These are phyloP conservation scores for Tetrahymena borealis DNA, from an alignment of 73 alveolate genomes.

Conservation along the genomic window DNA sequence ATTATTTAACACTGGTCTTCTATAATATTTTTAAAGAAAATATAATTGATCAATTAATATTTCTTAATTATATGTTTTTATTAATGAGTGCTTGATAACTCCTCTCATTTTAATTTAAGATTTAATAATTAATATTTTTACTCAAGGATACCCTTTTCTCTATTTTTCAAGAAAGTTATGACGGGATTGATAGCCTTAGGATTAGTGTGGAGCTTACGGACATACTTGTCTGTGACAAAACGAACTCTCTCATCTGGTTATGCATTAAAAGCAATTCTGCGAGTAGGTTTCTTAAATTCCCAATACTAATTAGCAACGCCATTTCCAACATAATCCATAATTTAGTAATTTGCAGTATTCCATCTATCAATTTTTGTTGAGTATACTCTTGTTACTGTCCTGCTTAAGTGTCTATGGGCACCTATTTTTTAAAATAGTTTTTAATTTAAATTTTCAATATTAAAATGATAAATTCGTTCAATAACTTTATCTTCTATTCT, in stretches of 20 bases:
- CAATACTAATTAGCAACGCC: constrained; percentile 73
- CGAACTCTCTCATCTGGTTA: neutral
- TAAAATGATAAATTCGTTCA: neutral
- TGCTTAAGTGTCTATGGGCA: constrained; percentile 72
- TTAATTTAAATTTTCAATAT: neutral
- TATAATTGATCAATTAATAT: neutral
- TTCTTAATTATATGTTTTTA: too few relatives aligned
- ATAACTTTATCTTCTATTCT: neutral
- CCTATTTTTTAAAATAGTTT: constrained; percentile 20
- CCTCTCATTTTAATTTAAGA: neutral
- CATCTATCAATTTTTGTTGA: constrained; percentile 73
- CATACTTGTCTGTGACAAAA: neutral
- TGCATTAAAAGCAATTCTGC: neutral
- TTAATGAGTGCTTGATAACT: too few relatives aligned
- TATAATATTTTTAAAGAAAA: neutral
- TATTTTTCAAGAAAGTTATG: neutral
- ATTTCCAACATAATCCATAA: constrained; percentile 64
- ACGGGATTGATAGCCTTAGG: neutral
- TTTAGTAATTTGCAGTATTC: constrained; percentile 53
- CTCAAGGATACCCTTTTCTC: neutral
- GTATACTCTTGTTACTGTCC: constrained; percentile 67
- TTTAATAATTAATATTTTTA: neutral
- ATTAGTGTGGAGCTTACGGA: neutral
- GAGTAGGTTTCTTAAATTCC: constrained; percentile 56
- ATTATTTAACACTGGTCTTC: neutral